These are phyloP conservation scores for Fusarium compactum DNA, from an alignment of 2,329 filamentous ascomycete species.

Conservation along the genomic window DNA sequence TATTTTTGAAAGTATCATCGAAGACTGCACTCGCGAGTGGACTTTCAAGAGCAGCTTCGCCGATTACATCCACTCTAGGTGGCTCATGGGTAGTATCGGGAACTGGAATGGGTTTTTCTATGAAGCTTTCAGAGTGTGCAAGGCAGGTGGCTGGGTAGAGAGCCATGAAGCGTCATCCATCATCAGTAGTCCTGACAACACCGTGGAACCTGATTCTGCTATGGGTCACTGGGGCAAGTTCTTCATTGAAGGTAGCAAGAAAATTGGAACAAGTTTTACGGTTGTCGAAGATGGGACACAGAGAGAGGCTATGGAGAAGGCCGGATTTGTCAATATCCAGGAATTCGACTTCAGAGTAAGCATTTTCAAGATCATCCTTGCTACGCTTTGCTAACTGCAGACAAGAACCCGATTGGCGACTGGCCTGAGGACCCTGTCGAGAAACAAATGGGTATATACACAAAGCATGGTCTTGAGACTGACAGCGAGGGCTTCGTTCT, in stretches of 20 bases:
- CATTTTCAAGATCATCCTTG: rapidly evolving
- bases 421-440: constrained; percentile 29
- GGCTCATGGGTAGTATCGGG: constrained; percentile 66
- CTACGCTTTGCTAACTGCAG: rapidly evolving
- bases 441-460: constrained; percentile 46
- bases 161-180: constrained; percentile 48
- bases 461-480: constrained; percentile 50
- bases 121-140: constrained; percentile 65
- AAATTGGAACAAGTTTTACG: constrained; percentile 48
- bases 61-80: constrained; percentile 71
- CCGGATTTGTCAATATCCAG: constrained; percentile 42
- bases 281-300: constrained; percentile 40
- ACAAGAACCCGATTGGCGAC: constrained; percentile 39
- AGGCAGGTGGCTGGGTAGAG: constrained; percentile 64
- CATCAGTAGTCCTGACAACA: constrained; percentile 48
- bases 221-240: constrained; percentile 48
- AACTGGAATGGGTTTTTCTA: constrained; percentile 67
- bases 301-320: constrained; percentile 35
- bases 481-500: constrained; percentile 53
- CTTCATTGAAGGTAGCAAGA: constrained; percentile 49
- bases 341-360: constrained; percentile 42
- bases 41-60: constrained; percentile 54
- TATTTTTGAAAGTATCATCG: constrained; percentile 16
- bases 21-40: constrained; percentile 51
- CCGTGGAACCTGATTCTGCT: constrained; percentile 44